Evolutionary conservation across 495 filamentous ascomycete species (phyloP).

Genomic region (Venustampulla echinocandica): DNA sequence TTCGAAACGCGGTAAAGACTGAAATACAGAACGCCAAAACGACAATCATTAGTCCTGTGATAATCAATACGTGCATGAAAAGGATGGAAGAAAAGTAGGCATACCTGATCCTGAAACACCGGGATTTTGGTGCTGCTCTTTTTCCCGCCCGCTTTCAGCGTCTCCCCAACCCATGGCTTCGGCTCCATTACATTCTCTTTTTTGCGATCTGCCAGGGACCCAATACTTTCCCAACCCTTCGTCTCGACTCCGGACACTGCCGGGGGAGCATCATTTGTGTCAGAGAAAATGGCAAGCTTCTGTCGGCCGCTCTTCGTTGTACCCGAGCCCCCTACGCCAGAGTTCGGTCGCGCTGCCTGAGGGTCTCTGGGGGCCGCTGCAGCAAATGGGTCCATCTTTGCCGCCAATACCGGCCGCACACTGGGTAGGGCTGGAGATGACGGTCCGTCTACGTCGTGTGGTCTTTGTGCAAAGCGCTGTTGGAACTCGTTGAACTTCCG

Average conservation of each 20-base stretch:
- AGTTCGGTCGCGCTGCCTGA: slow-evolving; percentile 50
- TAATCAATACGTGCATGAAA: slow-evolving; percentile 70
- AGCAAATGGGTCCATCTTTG: slow-evolving; percentile 76
- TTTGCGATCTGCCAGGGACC: slow-evolving; percentile 72
- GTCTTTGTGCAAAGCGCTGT: slow-evolving; percentile 56
- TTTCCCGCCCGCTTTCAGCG: slow-evolving; percentile 76
- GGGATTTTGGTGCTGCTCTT: slow-evolving; percentile 70
- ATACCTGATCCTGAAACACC: slow-evolving; percentile 94
- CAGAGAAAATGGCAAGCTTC: slow-evolving; percentile 92
- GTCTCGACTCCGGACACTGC: slow-evolving; percentile 37
- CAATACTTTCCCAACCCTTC: slow-evolving; percentile 89
- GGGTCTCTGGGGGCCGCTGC: slow-evolving; percentile 46
- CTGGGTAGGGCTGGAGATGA: slow-evolving; percentile 78
- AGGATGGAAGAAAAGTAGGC: slow-evolving; percentile 36
- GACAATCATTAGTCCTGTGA: slow-evolving; percentile 86
- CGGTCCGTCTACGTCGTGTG: slow-evolving; percentile 53
- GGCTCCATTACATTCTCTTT: slow-evolving; percentile 89
- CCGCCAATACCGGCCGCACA: slow-evolving; percentile 74
- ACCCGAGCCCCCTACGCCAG: slow-evolving; percentile 29
- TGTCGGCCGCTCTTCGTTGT: slow-evolving; percentile 51
- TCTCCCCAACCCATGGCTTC: slow-evolving; percentile 88
- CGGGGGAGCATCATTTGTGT: slow-evolving; percentile 47
- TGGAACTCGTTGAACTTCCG: slow-evolving; percentile 90
- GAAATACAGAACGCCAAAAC: slow-evolving; percentile 51
- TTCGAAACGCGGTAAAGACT: slow-evolving; percentile 40